Conservation (phyloP, 1,139 yeast genomes). For the Yamadazyma jaroonii region DNA sequence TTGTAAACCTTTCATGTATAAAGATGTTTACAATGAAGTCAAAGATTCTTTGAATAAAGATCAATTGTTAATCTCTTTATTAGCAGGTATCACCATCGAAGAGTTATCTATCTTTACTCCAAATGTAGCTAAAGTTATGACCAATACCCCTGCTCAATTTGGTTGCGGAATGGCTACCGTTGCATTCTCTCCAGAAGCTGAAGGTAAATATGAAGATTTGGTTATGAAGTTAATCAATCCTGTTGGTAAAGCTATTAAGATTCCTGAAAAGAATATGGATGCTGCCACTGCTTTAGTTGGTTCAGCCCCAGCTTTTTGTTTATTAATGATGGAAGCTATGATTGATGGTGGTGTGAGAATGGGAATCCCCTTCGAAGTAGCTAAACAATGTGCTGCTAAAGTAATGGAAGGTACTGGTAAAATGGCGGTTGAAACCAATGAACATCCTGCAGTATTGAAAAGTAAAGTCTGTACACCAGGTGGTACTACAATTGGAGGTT, state of each 20-base stretch:
- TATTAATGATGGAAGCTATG: conserved; percentile 85
- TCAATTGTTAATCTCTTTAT: conserved; percentile 73
- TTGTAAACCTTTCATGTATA: conserved; percentile 80
- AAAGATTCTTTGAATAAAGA: conserved; percentile 41
- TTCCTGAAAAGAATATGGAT: conserved; percentile 90
- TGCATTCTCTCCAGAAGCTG: conserved; percentile 56
- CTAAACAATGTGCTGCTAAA: conserved; percentile 89
- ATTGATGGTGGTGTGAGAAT: conserved; percentile 92
- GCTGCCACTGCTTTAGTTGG: conserved; percentile 96
- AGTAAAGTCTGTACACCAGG: conserved; percentile 96
- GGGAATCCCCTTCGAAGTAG: conserved; percentile 88
- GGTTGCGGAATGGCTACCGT: conserved; percentile 95
- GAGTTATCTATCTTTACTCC: conserved; percentile 56
- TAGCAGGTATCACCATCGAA: conserved; percentile 88
- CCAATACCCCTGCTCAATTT: conserved; percentile 91
- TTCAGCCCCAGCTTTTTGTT: conserved; percentile 93
- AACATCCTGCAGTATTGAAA: conserved; percentile 88
- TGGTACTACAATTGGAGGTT: conserved; percentile 96
- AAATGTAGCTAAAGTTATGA: conserved; percentile 88
- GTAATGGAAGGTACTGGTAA: conserved; percentile 95
- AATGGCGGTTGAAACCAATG: conserved; percentile 81
- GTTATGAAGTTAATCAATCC: conserved; percentile 60
- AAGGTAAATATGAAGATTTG: conserved; percentile 45
- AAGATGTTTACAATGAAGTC: conserved; percentile 51
- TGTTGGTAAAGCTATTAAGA: conserved; percentile 69